These are phyloP conservation scores for Clavispora fructus DNA, from an alignment of 805 yeast genomes.

Conservation along the genomic window DNA sequence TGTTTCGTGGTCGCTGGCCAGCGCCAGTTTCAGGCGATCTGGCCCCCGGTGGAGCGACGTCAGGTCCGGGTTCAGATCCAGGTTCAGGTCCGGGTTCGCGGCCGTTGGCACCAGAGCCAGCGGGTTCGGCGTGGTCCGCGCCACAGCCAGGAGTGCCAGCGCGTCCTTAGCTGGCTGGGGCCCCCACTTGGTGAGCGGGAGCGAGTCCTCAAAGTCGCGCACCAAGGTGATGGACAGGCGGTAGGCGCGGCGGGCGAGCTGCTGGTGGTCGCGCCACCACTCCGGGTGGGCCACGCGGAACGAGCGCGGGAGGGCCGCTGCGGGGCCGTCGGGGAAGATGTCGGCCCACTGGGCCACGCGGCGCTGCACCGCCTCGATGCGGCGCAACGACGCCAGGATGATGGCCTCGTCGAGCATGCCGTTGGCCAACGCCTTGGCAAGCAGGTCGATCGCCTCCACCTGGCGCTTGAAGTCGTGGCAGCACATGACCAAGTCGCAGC, in stretches of 20 bases:
- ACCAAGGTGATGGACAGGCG: constrained; percentile 48
- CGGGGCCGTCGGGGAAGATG: constrained; percentile 32
- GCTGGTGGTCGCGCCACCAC: constrained; percentile 38
- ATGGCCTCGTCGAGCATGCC: constrained; percentile 42
- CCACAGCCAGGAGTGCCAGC: no score
- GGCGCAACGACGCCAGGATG: constrained; percentile 31
- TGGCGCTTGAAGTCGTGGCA: constrained; percentile 53
- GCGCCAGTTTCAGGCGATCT: no score
- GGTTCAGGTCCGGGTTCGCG: constrained; percentile 1
- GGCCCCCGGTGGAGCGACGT: no score
- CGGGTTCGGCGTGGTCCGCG: not conserved
- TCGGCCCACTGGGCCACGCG: constrained; percentile 42
- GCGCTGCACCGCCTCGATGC: constrained; percentile 42
- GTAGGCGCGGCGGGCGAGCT: constrained; percentile 43
- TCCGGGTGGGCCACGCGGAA: constrained; percentile 26
- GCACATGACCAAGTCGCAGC: constrained; percentile 60
- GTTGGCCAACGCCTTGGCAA: constrained; percentile 32
- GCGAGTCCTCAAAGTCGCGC: constrained; percentile 45
- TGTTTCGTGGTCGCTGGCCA: no score
- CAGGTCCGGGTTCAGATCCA: no score
- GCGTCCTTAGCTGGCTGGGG: constrained; percentile 7
- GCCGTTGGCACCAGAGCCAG: not conserved
- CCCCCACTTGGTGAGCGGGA: constrained; percentile 44
- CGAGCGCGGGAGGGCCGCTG: constrained; percentile 13
- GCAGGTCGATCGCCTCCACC: constrained; percentile 47